phyloP scores from a whole-genome alignment of 2,329 filamentous ascomycete genomes.

The Dryadomyces quercivorus region DNA sequence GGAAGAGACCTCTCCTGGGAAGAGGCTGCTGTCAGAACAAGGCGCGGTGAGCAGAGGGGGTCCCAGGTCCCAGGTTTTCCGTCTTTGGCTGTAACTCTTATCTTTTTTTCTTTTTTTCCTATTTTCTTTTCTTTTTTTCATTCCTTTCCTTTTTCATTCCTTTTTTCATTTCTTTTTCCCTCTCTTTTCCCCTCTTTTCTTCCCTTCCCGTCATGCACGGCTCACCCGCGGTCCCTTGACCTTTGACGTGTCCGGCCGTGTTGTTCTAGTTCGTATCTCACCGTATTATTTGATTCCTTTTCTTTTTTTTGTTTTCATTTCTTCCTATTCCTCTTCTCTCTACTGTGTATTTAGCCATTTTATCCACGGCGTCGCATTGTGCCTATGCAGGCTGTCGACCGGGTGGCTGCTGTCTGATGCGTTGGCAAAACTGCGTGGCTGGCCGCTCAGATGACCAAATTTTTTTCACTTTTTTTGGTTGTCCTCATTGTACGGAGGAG shows the following conservation, averaged over 20 bases:
- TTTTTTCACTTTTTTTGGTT: neutral
- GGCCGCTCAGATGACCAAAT: neutral
- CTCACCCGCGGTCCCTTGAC: no score
- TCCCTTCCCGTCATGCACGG: neutral
- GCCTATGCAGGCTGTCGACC: neutral
- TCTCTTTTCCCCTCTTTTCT: neutral
- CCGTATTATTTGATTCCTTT: neutral
- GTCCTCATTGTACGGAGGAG: no score
- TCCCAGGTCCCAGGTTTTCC: no score
- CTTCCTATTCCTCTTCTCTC: neutral
- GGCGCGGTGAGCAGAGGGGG: no score
- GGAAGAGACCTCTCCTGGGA: no score
- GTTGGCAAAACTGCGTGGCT: neutral
- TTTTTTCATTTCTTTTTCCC: neutral
- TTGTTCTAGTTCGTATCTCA: no score
- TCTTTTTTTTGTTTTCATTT: neutral
- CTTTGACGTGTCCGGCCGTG: no score
- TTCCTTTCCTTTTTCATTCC: neutral
- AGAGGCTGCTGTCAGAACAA: no score
- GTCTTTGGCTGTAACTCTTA: no score
- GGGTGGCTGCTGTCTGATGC: neutral
- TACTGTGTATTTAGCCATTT: neutral
- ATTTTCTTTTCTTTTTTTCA: neutral
- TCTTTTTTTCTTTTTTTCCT: neutral
- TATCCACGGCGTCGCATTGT: neutral